These are phyloP conservation scores for Ustilago curta DNA, from an alignment of 1,284 basidiomycete species.

Conservation along the genomic window DNA sequence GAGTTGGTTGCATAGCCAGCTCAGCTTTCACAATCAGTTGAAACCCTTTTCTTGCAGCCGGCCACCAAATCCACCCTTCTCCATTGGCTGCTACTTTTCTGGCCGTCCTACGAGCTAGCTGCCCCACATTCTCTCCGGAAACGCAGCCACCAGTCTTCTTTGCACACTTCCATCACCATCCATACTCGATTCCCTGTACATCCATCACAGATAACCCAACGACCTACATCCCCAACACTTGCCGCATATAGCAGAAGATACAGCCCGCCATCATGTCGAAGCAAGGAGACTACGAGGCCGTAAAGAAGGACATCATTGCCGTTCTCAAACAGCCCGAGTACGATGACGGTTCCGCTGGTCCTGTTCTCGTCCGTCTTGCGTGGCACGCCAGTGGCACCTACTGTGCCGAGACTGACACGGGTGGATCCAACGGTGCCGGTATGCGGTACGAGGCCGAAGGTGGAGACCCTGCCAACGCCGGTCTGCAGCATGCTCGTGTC, in stretches of 20 bases:
- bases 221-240: no score
- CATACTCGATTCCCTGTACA: neutral
- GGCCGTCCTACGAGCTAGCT: neutral
- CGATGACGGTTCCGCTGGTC: slow-evolving; percentile 67
- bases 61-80: slow-evolving; percentile 21
- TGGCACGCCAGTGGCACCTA: slow-evolving; percentile 68
- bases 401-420: slow-evolving; percentile 70
- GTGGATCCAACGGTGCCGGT: slow-evolving; percentile 72
- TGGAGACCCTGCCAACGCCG: slow-evolving; percentile 68
- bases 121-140: slow-evolving; percentile 11
- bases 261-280: slow-evolving; percentile 38
- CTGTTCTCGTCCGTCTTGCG: slow-evolving; percentile 66
- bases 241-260: neutral
- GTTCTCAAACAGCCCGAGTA: slow-evolving; percentile 68
- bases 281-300: slow-evolving; percentile 61
- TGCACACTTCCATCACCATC: slow-evolving; percentile 12
- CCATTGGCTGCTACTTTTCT: slow-evolving; percentile 22
- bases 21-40: slow-evolving; percentile 15
- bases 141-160: slow-evolving; percentile 5
- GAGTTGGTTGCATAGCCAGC: slow-evolving; percentile 1
- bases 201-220: no score
- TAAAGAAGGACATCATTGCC: slow-evolving; percentile 63
- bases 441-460: slow-evolving; percentile 71
- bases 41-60: slow-evolving; percentile 11
- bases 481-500: slow-evolving; percentile 72